These are phyloP conservation scores for Fagopyrum homotropicum DNA, from an alignment of 148 eudicot genomes.

Conservation along the genomic window DNA sequence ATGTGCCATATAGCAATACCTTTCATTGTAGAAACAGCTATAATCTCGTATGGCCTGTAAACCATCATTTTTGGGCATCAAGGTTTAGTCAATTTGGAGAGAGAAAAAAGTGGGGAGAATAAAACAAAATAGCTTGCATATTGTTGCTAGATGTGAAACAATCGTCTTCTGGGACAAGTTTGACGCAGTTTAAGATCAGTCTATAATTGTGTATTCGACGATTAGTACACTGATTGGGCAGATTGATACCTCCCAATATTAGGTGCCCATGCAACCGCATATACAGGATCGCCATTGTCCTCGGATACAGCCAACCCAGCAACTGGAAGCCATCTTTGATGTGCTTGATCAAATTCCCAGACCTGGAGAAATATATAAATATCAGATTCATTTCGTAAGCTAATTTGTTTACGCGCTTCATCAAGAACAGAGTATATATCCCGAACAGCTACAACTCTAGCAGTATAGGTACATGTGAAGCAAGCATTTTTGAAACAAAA, in stretches of 20 bases:
- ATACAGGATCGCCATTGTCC: slow-evolving; percentile 60
- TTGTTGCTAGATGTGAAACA: background rate
- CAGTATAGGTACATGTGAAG: background rate
- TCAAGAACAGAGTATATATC: background rate
- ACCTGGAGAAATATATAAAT: slow-evolving; percentile 43
- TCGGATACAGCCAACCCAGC: slow-evolving; percentile 73
- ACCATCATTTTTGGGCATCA: background rate
- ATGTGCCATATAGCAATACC: slow-evolving; percentile 89
- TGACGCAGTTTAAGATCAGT: background rate
- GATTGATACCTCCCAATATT: slow-evolving; percentile 76
- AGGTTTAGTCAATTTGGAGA: background rate
- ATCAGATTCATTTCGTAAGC: slow-evolving; percentile 23
- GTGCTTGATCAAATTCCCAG: slow-evolving; percentile 94
- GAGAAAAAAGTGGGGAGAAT: slow-evolving; percentile 6
- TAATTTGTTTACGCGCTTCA: background rate
- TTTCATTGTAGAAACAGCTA: slow-evolving; percentile 73
- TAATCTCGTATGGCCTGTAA: slow-evolving; percentile 73
- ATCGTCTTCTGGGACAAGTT: background rate
- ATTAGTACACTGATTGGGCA: background rate
- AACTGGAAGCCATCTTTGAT: slow-evolving; percentile 99
- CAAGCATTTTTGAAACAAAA: background rate
- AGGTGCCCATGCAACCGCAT: slow-evolving; percentile 93
- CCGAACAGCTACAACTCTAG: background rate
- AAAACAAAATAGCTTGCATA: background rate
- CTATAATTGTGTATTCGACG: background rate